Evolutionary conservation across 1,284 basidiomycete genomes (phyloP), one percentile per base, ranked within the genome.

Genomic region (Papiliotrema fonsecae): DNA sequence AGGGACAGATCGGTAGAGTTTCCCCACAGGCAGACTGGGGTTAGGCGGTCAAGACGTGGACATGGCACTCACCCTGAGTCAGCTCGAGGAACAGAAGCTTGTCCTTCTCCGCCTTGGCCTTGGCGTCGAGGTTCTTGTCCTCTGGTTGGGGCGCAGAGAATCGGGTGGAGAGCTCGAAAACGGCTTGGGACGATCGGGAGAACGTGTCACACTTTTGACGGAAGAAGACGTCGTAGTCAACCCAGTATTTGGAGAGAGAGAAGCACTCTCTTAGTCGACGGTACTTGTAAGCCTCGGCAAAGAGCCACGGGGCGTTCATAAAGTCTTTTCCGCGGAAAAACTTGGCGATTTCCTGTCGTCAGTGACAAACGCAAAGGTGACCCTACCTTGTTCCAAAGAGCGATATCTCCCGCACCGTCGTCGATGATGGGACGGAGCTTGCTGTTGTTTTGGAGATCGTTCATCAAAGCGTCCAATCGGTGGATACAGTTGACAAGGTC

Each of bases 251-350:
- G 78, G 87, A 89, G 54, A 91, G 78, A 57, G 87, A 91, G 76
- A 97, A 97, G 76, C 89, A 93, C 73, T 97, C 93, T 57, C 90
- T 89, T 49, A 98, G 80, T 58, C 91, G 85, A 64, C 93, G 87
- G 75, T 97, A 97, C 76, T 97, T 97, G 81, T 97, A 97, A 16
- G 93, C 92, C 73, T 97, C 93, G 42, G 94, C 94, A 62, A 94
- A 94, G 21, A 94, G 76, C 91, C 90, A 93, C 6, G 89, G 89
- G 0, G 89, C 75, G 53, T 90, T 93, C 89, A 96, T 94, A 66
- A 96, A 97, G 72, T 93, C 87, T 75, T 94, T 94, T 52, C 89
- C 91, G 75, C 88, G 84, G 77, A 96, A 96, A 73, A 83, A 96
- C 68, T 87, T 88, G 37, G 88, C 87, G 45, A 92, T 91, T 71